These are phyloP conservation scores for Hsuehochloa calcarea DNA, from an alignment of 176 grass and related monocot species.

Conservation along the genomic window DNA sequence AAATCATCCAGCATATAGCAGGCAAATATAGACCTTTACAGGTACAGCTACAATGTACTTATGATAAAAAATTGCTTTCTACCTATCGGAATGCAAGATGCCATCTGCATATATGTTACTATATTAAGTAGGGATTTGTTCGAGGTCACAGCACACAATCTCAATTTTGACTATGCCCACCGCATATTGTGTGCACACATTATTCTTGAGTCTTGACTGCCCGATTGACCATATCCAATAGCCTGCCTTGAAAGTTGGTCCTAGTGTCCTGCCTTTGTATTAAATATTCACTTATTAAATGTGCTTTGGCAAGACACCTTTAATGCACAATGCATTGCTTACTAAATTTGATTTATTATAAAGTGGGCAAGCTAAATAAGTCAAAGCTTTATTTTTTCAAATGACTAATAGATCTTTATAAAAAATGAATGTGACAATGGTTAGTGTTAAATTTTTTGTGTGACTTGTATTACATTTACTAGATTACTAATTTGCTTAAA, in stretches of 20 bases:
- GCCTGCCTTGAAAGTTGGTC: neutral
- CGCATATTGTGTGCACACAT: neutral
- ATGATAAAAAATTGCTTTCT: neutral
- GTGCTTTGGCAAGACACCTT: neutral
- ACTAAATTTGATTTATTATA: neutral
- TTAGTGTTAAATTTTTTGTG: neutral
- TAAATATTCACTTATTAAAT: neutral
- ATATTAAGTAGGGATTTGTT: neutral
- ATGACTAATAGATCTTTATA: neutral
- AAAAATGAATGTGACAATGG: neutral
- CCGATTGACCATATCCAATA: neutral
- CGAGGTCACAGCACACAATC: neutral
- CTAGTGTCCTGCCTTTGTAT: neutral
- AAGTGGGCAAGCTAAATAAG: neutral
- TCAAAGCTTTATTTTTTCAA: neutral
- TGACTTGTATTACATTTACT: neutral
- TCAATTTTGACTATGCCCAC: neutral
- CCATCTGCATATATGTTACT: neutral
- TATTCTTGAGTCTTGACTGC: neutral
- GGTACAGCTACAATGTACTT: neutral
- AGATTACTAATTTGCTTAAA: slow-evolving; percentile 2
- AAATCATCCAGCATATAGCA: neutral
- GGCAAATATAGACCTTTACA: neutral
- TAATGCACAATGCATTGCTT: neutral
- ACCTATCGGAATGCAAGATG: neutral